Evolutionary conservation across 371 early-diverging fungal species (phyloP), one percentile per base, ranked within the genome.

Genomic region (Zychaea mexicana): DNA sequence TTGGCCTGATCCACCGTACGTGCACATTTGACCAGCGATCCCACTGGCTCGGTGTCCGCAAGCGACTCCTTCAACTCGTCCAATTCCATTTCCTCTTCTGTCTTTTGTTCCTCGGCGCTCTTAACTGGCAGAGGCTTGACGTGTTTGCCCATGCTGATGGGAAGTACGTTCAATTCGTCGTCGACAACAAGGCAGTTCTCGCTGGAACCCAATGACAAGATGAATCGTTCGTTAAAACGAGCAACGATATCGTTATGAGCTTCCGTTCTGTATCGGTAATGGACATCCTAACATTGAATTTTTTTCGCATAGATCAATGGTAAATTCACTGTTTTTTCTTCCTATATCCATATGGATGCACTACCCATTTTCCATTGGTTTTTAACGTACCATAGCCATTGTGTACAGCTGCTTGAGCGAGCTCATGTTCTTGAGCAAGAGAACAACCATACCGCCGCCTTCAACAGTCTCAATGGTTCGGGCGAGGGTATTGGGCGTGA

Each of bases 391-490:
- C 99, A 98, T 98, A 9, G 97, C 92, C 93, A 98, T 91, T 42
- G 96, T 94, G 76, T 98, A 98, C 31, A 98, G 85, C 77, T 98
- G 97, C 71, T 96, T 96, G 59, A 98, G 80, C 26, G 96, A 96
- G 54, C 77, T 89, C 96, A 97, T 96, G 57, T 94, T 93, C 73
- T 94, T 94, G 55, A 98, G 83, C 63, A 99, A 78, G 47, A 99
- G 79, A 12, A 99, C 93, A 38, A 99, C 93, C 61, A 97, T 84
- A 49, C 99, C 99, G 54, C 99, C 99, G 42, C 99, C 99, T 79
- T 97, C 96, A 2, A 99, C 98, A 3, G 99, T 99, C 79, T 99
- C 99, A 55, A 99, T 91, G 1, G 99, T 96, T 53, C 96, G 88
- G 27, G 99, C 99, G 38, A 99, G 82, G 31, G 98, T 78, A 77